A percentile compares a stretch with the other conserved stretches of the same genome.
Evolutionary conservation across 768 basidiomycete genomes (phyloP).

Genomic region (Dendrothele bispora): DNA sequence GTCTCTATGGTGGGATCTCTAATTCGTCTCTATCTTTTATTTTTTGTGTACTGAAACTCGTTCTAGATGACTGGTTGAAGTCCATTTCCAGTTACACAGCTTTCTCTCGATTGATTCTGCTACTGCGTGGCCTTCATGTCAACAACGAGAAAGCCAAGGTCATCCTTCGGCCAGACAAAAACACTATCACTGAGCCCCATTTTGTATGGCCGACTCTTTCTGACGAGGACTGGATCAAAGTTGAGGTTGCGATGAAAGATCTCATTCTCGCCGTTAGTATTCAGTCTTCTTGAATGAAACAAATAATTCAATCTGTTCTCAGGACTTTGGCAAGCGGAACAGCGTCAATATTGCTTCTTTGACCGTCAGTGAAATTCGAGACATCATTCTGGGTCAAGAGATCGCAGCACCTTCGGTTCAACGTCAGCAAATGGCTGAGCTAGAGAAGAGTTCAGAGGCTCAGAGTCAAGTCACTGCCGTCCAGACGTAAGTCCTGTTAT

Average conservation of each 20-base stretch:
- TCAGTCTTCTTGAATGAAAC: not conserved
- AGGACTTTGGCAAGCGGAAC: constrained; percentile 99
- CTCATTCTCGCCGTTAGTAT: constrained; percentile 79
- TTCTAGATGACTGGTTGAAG: constrained; percentile 96
- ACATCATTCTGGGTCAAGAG: constrained; percentile 98
- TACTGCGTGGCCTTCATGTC: constrained; percentile 95
- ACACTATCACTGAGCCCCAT: constrained; percentile 94
- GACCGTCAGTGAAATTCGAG: constrained; percentile 94
- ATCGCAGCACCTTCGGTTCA: constrained; percentile 95
- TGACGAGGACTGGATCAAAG: constrained; percentile 99
- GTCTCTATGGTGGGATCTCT: constrained; percentile 71
- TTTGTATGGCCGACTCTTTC: constrained; percentile 94
- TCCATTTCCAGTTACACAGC: constrained; percentile 99
- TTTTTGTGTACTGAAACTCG: constrained; percentile 8
- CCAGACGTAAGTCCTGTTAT: constrained; percentile 62
- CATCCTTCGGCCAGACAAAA: constrained; percentile 95
- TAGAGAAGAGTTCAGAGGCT: constrained; percentile 95
- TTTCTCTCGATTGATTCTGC: constrained; percentile 96
- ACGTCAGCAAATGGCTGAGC: constrained; percentile 98
- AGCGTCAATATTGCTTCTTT: constrained; percentile 98
- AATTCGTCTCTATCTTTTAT: not conserved
- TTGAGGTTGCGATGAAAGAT: constrained; percentile 98
- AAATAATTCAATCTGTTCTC: constrained; percentile 18
- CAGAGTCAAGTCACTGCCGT: constrained; percentile 94
- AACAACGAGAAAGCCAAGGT: constrained; percentile 99